A percentile compares a stretch with the other conserved stretches of the same genome.
Conservation (phyloP, 2,329 filamentous ascomycete species). For the Xylariaceae sp. region DNA sequence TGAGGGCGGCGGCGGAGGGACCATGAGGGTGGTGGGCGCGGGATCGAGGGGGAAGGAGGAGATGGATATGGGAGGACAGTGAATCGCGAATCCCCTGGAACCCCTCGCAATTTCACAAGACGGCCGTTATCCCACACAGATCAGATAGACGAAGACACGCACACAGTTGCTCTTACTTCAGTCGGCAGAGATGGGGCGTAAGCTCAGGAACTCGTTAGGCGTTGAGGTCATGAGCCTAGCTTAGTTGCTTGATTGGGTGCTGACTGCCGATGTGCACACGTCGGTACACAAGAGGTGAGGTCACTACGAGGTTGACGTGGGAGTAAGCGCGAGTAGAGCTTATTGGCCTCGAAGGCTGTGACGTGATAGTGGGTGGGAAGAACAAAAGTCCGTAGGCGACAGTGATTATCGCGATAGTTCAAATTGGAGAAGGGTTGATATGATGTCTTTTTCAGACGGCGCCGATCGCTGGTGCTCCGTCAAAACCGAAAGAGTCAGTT, state of each 20-base stretch:
- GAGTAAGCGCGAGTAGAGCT: too few species aligned
- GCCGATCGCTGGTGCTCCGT: too few species aligned
- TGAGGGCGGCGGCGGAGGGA: conserved; percentile 33
- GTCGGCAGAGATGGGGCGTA: conserved; percentile 16
- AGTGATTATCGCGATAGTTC: too few species aligned
- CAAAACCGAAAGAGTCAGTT: too few species aligned
- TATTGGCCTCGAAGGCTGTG: too few species aligned
- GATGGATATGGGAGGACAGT: conserved; percentile 16
- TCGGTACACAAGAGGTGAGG: too few species aligned
- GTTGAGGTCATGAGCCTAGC: conserved; percentile 27
- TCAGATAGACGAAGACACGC: conserved; percentile 5
- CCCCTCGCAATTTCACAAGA: conserved; percentile 26
- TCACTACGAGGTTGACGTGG: too few species aligned
- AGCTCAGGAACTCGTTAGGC: conserved; percentile 16
- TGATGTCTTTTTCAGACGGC: too few species aligned
- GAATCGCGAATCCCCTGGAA: conserved; percentile 25
- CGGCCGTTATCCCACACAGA: conserved; percentile 11
- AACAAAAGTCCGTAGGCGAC: too few species aligned
- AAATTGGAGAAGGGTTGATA: too few species aligned
- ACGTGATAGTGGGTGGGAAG: too few species aligned
- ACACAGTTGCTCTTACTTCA: conserved; percentile 7
- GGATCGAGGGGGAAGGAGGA: conserved; percentile 20
- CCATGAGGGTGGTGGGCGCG: conserved; percentile 32
- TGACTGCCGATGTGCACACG: conserved; percentile 5
- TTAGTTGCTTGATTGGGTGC: conserved; percentile 10